Evolutionary conservation across 2,329 filamentous ascomycete species (phyloP), one percentile per base, ranked within the genome.

Genomic region (Fusarium fujikuroi): DNA sequence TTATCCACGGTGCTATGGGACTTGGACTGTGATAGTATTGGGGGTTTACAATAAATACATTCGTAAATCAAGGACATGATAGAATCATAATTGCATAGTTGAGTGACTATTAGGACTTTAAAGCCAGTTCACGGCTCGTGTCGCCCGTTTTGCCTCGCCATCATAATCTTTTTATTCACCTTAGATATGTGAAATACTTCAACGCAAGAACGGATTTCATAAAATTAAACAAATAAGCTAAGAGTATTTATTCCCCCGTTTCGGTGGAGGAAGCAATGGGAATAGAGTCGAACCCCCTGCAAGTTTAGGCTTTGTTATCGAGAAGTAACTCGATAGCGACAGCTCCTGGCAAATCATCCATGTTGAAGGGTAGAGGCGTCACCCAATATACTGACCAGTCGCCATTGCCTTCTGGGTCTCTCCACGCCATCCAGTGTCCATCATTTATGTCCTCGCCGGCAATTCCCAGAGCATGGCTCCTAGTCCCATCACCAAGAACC

Each of bases 401-500:
- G 3, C 8, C 21, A 14, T 23, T 9, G 2, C 30, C 47, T 18
- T 34, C 16, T 19, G 30, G 47, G 11, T 34, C 15, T 34, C 8
- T 50, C 47, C 47, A 50, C 19, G 30, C 47, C 3, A 50, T 14
- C 47, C 47, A 50, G 16, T 50, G 47, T 7, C 47, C 47, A 2
- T 50, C 47, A 23, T 34, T 19, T 18, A 34, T 19, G 15, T 50
- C 5, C 47, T 50, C 10, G 3, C 23, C 8, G 11, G 11, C 30
- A 3, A 50, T 34, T 19, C 1, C 6, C 47, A 50, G 8, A 50
- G 8, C 7, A 4, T 23, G 15, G 6, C 11, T 16, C 3, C 11
- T 16, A 14, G 21, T 50, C 0, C 8, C 30, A 5, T 23, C 10
- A 5, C 21, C 8, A 7, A 9, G 30, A 50, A 2, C 16, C 21